Evolutionary conservation across 768 basidiomycete genomes (phyloP).

Genomic region (Mycena galericulata): DNA sequence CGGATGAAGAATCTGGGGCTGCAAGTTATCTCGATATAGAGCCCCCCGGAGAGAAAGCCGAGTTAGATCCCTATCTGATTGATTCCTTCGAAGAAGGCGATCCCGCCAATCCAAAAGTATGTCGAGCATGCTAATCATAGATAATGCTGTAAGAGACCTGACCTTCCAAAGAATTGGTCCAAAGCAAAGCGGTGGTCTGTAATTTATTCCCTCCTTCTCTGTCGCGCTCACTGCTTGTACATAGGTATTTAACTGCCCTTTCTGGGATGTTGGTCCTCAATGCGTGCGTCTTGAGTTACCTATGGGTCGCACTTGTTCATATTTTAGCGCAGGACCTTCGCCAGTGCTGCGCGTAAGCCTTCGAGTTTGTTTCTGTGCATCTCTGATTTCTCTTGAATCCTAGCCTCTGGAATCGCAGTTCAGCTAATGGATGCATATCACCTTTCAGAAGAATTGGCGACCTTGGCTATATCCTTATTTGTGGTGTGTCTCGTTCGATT

Average conservation of each 20-base stretch:
- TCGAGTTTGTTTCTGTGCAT: neutral
- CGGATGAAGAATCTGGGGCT: neutral
- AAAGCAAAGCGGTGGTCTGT: constrained; percentile 51
- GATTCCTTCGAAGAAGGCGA: constrained; percentile 52
- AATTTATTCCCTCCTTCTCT: no score
- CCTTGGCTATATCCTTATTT: constrained; percentile 71
- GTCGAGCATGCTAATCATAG: no score
- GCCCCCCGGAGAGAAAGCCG: neutral
- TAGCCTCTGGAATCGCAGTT: constrained; percentile 61
- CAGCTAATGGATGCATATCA: constrained; percentile 59
- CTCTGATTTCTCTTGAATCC: constrained; percentile 2
- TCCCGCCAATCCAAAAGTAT: constrained; percentile 60
- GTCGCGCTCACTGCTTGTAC: neutral
- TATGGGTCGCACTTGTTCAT: neutral
- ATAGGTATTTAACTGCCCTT: constrained; percentile 57
- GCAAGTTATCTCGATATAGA: neutral
- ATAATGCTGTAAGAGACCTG: no score
- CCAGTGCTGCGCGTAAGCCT: constrained; percentile 65
- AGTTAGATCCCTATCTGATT: constrained; percentile 49
- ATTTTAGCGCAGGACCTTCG: constrained; percentile 61
- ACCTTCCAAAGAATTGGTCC: constrained; percentile 62
- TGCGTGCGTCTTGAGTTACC: constrained; percentile 51
- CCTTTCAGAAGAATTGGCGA: constrained; percentile 63
- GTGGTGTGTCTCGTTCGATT: constrained; percentile 46
- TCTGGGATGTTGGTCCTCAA: constrained; percentile 65